Percentiles rank a stretch among this genome's conserved stretches.
Conservation (phyloP, 306 rosid genomes). For the Sicyos edulis region DNA sequence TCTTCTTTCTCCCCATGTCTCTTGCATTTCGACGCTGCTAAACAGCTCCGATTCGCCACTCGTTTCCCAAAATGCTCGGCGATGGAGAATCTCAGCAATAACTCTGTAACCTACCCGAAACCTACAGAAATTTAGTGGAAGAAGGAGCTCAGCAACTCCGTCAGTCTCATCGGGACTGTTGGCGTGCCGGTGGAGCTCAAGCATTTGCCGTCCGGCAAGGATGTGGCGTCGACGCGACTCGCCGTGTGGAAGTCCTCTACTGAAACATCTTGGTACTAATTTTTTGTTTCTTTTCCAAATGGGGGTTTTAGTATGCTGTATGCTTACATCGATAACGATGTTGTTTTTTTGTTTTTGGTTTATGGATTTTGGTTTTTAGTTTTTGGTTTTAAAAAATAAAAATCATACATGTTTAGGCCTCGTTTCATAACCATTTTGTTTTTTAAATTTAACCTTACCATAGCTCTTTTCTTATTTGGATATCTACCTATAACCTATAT, state of each 20-base stretch:
- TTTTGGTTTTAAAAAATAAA: too few relatives aligned
- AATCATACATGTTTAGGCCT: too few relatives aligned
- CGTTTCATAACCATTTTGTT: too few relatives aligned
- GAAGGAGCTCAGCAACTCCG: constrained; percentile 74
- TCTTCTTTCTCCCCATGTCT: constrained; percentile 12
- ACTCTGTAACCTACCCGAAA: constrained; percentile 40
- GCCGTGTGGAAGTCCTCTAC: constrained; percentile 69
- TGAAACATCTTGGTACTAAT: constrained; percentile 49
- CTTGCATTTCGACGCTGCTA: background rate
- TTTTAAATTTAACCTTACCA: too few relatives aligned
- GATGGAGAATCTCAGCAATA: constrained; percentile 25
- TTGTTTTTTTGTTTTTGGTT: too few relatives aligned
- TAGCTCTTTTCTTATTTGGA: too few relatives aligned
- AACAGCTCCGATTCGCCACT: constrained; percentile 19
- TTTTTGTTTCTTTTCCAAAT: background rate
- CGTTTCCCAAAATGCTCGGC: constrained; percentile 41
- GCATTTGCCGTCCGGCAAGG: constrained; percentile 71
- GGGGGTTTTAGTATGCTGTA: constrained; percentile 5
- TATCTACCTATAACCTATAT: too few relatives aligned
- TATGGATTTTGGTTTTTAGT: too few relatives aligned
- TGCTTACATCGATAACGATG: too few relatives aligned
- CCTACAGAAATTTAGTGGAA: constrained; percentile 81
- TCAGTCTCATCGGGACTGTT: constrained; percentile 70
- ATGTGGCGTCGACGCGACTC: constrained; percentile 73
- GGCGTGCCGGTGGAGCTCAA: constrained; percentile 62